phyloP scores from a whole-genome alignment of 257 asterid genomes.

The Salvia rosmarinus region DNA sequence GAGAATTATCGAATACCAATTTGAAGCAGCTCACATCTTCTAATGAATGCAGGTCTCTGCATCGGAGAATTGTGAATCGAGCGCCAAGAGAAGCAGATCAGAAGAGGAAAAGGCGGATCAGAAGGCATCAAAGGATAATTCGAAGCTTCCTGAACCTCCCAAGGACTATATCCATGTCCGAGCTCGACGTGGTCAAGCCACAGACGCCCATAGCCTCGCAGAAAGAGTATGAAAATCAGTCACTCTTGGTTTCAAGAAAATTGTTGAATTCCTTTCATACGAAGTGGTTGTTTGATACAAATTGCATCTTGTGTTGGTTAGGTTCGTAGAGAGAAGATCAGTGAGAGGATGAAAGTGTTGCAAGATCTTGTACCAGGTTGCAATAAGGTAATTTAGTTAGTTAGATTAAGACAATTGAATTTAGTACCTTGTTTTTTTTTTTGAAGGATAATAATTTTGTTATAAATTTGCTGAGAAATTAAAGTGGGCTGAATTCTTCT shows the following conservation, averaged over 20 bases:
- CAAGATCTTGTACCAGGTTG: constrained; percentile 98
- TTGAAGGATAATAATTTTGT: too few species aligned
- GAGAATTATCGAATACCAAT: too few species aligned
- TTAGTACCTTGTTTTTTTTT: too few species aligned
- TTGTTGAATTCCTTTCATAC: too few species aligned
- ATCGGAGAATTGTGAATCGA: constrained; percentile 57
- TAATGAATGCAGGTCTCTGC: constrained; percentile 48
- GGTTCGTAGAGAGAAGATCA: constrained; percentile 91
- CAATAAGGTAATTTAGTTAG: constrained; percentile 61
- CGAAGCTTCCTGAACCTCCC: constrained; percentile 55
- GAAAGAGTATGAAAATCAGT: constrained; percentile 62
- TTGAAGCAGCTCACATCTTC: too few species aligned
- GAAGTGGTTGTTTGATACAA: too few species aligned
- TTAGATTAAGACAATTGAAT: not conserved
- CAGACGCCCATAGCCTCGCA: constrained; percentile 95
- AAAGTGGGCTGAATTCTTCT: not conserved
- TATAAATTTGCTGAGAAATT: constrained; percentile 7
- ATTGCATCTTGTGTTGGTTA: constrained; percentile 14
- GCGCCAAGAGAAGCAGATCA: constrained; percentile 63
- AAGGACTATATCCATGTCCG: constrained; percentile 94
- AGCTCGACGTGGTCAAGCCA: constrained; percentile 95
- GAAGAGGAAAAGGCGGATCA: constrained; percentile 41
- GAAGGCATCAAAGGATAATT: constrained; percentile 39
- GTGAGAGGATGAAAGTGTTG: constrained; percentile 84
- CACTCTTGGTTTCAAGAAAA: not conserved